Evolutionary conservation across 148 eudicot species (phyloP).

Genomic region (Pharnaceum exiguum): DNA sequence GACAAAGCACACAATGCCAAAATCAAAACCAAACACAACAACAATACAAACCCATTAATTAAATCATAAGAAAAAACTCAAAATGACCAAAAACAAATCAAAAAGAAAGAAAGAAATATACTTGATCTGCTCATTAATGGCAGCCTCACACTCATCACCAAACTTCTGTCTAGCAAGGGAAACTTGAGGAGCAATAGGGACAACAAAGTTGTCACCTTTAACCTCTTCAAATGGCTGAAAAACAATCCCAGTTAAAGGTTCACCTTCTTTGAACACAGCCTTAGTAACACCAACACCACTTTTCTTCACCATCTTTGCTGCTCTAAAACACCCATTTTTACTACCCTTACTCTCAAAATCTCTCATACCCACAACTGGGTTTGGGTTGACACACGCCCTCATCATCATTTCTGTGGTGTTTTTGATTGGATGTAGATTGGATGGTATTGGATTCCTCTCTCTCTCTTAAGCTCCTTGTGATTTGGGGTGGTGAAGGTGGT

Average conservation of each 20-base stretch:
- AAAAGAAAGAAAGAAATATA: constrained; percentile 11
- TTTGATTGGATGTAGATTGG: too few relatives aligned
- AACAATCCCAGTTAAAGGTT: constrained; percentile 48
- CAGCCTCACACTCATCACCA: constrained; percentile 55
- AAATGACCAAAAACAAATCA: background rate
- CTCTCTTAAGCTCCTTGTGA: background rate
- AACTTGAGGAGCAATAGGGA: constrained; percentile 38
- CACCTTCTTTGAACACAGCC: constrained; percentile 13
- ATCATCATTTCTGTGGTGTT: constrained; percentile 27
- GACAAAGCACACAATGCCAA: too few relatives aligned
- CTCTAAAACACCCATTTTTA: too few relatives aligned
- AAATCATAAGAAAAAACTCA: background rate
- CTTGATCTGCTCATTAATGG: constrained; percentile 89
- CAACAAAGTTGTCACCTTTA: constrained; percentile 43
- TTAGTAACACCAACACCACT: constrained; percentile 1
- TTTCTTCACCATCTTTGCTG: too few relatives aligned
- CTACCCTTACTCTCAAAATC: too few relatives aligned
- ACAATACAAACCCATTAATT: background rate
- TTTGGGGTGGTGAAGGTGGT: background rate
- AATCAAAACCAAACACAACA: background rate
- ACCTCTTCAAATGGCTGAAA: constrained; percentile 88
- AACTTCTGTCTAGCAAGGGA: constrained; percentile 69
- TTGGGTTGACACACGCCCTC: too few relatives aligned
- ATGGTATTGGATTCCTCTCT: too few relatives aligned
- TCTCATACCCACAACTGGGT: too few relatives aligned